Evolutionary conservation across 495 filamentous ascomycete species (phyloP).

Genomic region (Delitschia confertaspora): DNA sequence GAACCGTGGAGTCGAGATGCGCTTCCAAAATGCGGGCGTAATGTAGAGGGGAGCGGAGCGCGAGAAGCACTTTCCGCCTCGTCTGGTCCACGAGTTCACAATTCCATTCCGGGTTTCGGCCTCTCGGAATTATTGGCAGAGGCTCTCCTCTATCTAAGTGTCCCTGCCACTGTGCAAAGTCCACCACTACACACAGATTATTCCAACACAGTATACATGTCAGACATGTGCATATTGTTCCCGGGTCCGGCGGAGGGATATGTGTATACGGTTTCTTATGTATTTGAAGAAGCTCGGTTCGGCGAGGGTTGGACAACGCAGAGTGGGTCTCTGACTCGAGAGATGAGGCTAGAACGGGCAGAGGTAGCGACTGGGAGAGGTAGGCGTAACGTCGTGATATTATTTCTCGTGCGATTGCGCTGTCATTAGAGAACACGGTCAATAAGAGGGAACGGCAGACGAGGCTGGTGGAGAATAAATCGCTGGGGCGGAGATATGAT

Average conservation of each 20-base stretch:
- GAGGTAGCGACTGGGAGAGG: conserved; percentile 41
- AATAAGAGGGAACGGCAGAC: conserved; percentile 33
- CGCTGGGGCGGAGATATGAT: conserved; percentile 38
- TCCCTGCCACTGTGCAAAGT: conserved; percentile 47
- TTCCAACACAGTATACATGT: conserved; percentile 47
- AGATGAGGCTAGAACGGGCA: conserved; percentile 37
- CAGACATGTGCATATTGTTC: conserved; percentile 43
- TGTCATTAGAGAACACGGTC: conserved; percentile 39
- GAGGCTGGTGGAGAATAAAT: conserved; percentile 38
- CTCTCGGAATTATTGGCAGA: conserved; percentile 43
- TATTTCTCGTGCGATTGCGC: conserved; percentile 35
- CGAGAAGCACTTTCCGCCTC: conserved; percentile 36
- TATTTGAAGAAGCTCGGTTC: conserved; percentile 34
- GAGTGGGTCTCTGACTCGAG: conserved; percentile 35
- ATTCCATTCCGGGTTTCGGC: conserved; percentile 41
- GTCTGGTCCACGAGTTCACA: conserved; percentile 34
- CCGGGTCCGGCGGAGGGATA: conserved; percentile 36
- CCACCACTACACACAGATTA: conserved; percentile 42
- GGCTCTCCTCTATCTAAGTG: conserved; percentile 43
- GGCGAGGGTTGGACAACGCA: conserved; percentile 33
- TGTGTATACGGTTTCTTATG: conserved; percentile 43
- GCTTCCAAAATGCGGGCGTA: conserved; percentile 43
- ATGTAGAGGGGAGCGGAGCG: conserved; percentile 39
- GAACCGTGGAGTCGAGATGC: conserved; percentile 43
- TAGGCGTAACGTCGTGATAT: conserved; percentile 39